These are phyloP conservation scores for Albugo candida DNA, from an alignment of 352 stramenopile genomes.

Conservation along the genomic window DNA sequence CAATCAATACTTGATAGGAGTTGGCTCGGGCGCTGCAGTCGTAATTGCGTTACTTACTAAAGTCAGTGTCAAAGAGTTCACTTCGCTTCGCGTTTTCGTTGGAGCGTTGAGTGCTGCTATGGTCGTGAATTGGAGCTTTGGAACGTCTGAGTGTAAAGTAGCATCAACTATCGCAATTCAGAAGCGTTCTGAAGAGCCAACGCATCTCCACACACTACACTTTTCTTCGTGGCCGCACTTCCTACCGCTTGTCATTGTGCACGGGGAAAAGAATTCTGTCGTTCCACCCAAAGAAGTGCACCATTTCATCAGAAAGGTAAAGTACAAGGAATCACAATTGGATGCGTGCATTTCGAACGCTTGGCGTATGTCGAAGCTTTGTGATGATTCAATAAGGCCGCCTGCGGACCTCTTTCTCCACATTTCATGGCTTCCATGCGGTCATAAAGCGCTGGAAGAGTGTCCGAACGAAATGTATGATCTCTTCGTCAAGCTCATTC, in stretches of 20 bases:
- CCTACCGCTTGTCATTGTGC: neutral
- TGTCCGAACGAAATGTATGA: slow-evolving; percentile 26
- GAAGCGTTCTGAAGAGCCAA: no score
- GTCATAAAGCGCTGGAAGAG: slow-evolving; percentile 53
- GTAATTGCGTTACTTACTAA: neutral
- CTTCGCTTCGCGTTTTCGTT: slow-evolving; percentile 10
- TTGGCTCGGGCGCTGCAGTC: slow-evolving; percentile 36
- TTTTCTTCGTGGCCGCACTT: neutral
- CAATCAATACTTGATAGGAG: slow-evolving; percentile 40
- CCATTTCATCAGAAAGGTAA: no score
- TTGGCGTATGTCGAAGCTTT: no score
- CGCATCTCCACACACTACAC: slow-evolving; percentile 3
- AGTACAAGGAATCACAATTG: no score
- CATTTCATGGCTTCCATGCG: slow-evolving; percentile 54
- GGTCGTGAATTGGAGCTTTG: slow-evolving; percentile 20
- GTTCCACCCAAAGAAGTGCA: no score
- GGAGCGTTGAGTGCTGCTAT: slow-evolving; percentile 26
- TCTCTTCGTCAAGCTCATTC: slow-evolving; percentile 15
- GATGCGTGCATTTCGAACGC: no score
- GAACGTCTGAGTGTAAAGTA: neutral
- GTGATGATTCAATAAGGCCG: no score
- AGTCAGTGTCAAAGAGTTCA: neutral
- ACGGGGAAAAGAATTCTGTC: no score
- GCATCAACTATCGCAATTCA: slow-evolving; percentile 2
- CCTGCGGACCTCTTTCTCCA: slow-evolving; percentile 11